Base-by-base conservation (phyloP, 306 rosid genomes). In the Begonia masoniana region DNA sequence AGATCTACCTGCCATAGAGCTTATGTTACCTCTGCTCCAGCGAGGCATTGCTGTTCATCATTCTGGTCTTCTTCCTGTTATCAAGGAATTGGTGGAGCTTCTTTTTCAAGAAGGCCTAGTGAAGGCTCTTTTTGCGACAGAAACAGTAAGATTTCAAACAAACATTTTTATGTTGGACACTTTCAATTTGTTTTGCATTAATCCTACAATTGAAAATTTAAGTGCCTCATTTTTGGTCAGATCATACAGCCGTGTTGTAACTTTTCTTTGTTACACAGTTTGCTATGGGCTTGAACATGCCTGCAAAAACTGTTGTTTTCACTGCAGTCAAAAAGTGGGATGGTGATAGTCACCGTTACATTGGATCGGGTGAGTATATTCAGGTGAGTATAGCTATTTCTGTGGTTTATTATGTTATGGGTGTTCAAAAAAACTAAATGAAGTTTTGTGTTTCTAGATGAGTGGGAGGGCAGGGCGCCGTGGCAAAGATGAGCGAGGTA, bases 391-490 rank as follows among this genome's bases (percentile, higher is more conserved):
- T 59, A 46, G 61, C 55, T 71, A 6, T 59, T 54, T 13, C 47
- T 63, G 61, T 58, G 51, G 35, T 41, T 35, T 41, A 42, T 6
- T 42, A 0, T 52, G 48, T 52, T 13, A 17, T 9, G 10, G 47
- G 14, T 47, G 35, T 26, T 41, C 9, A 45, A 41, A 13, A 48
- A 35, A 19, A 35, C 9, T 51, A 45, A 46, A 17, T 21, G 23
- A 14, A 51, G 35, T 41, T 12, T 41, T 50, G 23, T 61, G n/a
- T 55, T 58, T 57, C 43, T 61, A 91, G 99, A 91, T 91, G 99
- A 91, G 99, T 68, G 99, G 99, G 71, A 77, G 99, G 75, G 97
- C 97, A 41, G 97, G 97, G 61, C 96, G 96, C 47, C 96, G 94
- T 69, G 97, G 97, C 69, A 91, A 91, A 72, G 99, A 91, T 79